Conservation (phyloP, 306 rosid species). For the Trifolium repens region DNA sequence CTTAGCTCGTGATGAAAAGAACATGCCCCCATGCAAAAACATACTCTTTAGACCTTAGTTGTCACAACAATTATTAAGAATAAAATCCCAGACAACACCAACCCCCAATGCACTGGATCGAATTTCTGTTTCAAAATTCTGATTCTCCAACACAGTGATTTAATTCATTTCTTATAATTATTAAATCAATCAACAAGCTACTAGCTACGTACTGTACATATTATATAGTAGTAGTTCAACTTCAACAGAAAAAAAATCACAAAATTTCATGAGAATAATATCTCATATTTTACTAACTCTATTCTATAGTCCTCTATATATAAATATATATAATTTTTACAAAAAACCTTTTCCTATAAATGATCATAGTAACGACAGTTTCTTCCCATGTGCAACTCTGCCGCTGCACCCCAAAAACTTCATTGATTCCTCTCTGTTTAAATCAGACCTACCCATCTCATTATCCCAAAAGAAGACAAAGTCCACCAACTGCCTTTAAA, state of each 20-base stretch:
- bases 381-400: slow-evolving; percentile 73
- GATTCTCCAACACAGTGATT: slow-evolving; percentile 51
- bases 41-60: slow-evolving; percentile 49
- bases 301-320: background rate
- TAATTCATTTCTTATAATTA: slow-evolving; percentile 25
- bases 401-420: slow-evolving; percentile 51
- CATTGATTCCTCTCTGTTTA: slow-evolving; percentile 53
- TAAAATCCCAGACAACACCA: slow-evolving; percentile 47
- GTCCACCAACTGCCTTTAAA: slow-evolving; percentile 58
- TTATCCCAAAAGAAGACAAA: slow-evolving; percentile 59
- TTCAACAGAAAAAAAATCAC: slow-evolving; percentile 29
- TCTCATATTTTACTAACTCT: slow-evolving; percentile 20
- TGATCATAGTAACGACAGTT: slow-evolving; percentile 55
- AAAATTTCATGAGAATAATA: slow-evolving; percentile 29
- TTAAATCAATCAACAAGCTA: slow-evolving; percentile 37
- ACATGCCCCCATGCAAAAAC: slow-evolving; percentile 57
- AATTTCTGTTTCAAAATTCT: slow-evolving; percentile 54
- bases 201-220: background rate
- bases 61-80: slow-evolving; percentile 53
- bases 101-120: slow-evolving; percentile 49
- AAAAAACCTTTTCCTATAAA: slow-evolving; percentile 1
- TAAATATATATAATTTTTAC: background rate
- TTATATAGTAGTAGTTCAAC: background rate
- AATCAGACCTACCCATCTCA: slow-evolving; percentile 67
- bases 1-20: slow-evolving; percentile 61